Evolutionary conservation across 352 stramenopile species (phyloP), one percentile per base, ranked within the genome.

Genomic region (Globisporangium okanoganense): DNA sequence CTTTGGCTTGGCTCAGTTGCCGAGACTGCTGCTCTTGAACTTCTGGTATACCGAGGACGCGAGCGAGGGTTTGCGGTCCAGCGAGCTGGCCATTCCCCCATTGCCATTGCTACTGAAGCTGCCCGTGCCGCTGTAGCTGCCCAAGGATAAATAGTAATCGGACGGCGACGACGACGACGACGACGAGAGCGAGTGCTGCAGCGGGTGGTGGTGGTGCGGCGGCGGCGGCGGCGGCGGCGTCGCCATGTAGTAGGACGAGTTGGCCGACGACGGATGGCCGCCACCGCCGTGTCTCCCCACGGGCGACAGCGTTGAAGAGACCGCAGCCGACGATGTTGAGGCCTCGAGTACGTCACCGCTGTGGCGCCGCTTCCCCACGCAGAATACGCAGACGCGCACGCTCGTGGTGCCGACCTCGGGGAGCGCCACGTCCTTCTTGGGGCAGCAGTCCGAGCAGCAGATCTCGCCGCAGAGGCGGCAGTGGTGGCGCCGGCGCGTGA

Each of bases 361-460:
- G 24, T 85, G 75, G 38, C 78, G 78, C 44, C 83, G 81, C 50
- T 67, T 69, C 57, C 84, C 70, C 8, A 85, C 68, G 40, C 82
- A 92, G 6, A 58, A 55, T 3, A 82, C 75, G 43, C 82, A 92
- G n/a, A 92, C 79, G 51, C 82, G 79, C 14, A 92, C 79, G 59
- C 76, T 85, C 31, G 79, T 87, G 27, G 69, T 73, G 16, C 79
- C 75, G 1, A 85, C 71, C 31, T 85, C 77, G 1, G 82, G 79
- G 20, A 92, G 75, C 36, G 75, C 78, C 22, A 93, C 73, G 57
- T 90, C 83, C 71, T 91, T 86, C 56, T 93, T 93, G n/a, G 83
- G 83, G 2, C 74, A 89, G 62, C 83, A 93, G 35, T 87, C 79
- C 2, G 79, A 82, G 58, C 83, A 93, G 55, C 79, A 88, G 59